Evolutionary conservation across 208 protist genomes (phyloP), one percentile per base, ranked within the genome.

Genomic region (Acanthamoeba rhysodes): DNA sequence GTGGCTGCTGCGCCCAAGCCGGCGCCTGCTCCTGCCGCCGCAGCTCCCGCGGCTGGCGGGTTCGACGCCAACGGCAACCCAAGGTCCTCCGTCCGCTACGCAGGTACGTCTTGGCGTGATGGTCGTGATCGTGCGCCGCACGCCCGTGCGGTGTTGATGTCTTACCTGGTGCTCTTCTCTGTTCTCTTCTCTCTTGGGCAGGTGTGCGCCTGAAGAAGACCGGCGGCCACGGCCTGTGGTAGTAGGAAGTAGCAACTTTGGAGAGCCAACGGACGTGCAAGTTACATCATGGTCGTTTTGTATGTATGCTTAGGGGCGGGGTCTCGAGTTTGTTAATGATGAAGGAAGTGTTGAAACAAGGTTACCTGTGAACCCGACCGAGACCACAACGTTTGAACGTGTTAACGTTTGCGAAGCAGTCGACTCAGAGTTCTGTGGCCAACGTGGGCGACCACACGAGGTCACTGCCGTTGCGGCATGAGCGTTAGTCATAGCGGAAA

Each of bases 121-220:
- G 16, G 14, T 10, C 53, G n/a, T n/a, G n/a, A 10, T 57, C 16
- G 29, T 34, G 72, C 72, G 8, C 72, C 37, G 37, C 37, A 41
- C 0, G 64, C 24, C 64, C 10, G 37, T 82, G 41, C 34, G 29
- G 50, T 24, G 2, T 29, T 82, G 27, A 48, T 27, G n/a, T 82
- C 22, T 82, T 48, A 74, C 7, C 20, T n/a, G 12, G 16, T 72
- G 20, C 1, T 72, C n/a, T 9, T 0, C 4, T 9, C 24, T n/a
- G 24, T 72, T n/a, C 16, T 34, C 64, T n/a, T 34, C 0, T n/a
- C n/a, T n/a, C n/a, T n/a, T n/a, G n/a, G 18, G 10, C 41, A 82
- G 72, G 76, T 32, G 76, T 85, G 37, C 34, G 76, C 22, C 29
- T 85, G 48, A 85, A 85, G 76, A 85, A 85, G 76, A 85, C 70